Evolutionary conservation across 768 basidiomycete species (phyloP), one percentile per base, ranked within the genome.

Genomic region (Boletus subcaerulescens): DNA sequence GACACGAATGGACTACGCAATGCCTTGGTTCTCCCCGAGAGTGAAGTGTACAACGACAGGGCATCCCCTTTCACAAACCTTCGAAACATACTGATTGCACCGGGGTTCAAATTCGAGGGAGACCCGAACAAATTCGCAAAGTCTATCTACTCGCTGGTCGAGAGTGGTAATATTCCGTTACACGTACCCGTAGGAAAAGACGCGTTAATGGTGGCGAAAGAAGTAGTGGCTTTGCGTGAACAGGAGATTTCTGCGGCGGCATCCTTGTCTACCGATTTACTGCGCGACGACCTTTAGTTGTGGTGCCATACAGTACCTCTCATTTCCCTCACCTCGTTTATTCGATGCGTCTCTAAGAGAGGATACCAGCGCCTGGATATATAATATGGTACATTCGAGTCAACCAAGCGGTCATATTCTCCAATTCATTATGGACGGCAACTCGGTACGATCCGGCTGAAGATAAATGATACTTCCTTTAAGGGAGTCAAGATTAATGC

Each of bases 131-230:
- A 64, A 18, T 53, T 60, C 12, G 40, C 44, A 42, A 45, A 35
- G 47, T 31, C 49, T 2, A 22, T 64, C 18, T 56, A 58, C 13
- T 31, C 43, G 13, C n/a, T 64, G 17, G 46, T 55, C 2, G 31
- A 22, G 6, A 32, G 53, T 12, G 55, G 40, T 9, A 6, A 59
- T 20, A 43, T 63, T 31, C 64, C 64, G 24, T 26, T 57, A 29
- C 46, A 42, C 17, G 12, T 64, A 24, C 52, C 50, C 13, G 48
- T 65, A 2, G 57, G 63, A 45, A 29, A 48, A 22, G 64, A 60
- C 13, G 51, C 58, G 9, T 46, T 65, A 29, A 44, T 17, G 24
- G 24, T 42, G 2, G 17, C 31, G 7, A 46, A 45, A 24, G 45
- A 35, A 4, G 32, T 36, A 31, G 35, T 6, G 9, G 26, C 48